Base-by-base conservation (phyloP, 371 early-diverging fungal genomes). In the Mycotypha africana region DNA sequence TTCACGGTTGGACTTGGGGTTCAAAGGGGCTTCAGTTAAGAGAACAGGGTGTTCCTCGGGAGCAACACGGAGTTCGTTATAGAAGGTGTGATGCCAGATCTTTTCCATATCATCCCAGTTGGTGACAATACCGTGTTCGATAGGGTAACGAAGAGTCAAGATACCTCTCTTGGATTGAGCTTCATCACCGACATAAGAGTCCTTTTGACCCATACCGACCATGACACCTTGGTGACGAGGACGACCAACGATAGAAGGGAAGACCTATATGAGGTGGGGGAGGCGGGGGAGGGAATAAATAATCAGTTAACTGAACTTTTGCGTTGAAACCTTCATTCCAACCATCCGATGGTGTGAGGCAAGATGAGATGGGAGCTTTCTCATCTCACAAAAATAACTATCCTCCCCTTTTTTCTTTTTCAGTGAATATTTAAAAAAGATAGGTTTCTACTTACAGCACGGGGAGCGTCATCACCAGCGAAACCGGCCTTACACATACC, bases 31-130 rank as follows among this genome's bases (percentile, higher is more conserved):
- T 76, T 99, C 99, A 46, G 99, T 99, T 58, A 97, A 84, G 51
- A 99, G 79, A 46, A 98, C 97, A 45, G 99, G 98, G 79, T 99
- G 99, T 79, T 99, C 97, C 73, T 95, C 93, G 62, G 85, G 84
- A 45, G 84, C 85, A 47, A 84, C 84, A 64, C 85, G 85, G 59
- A 84, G 74, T 63, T 84, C 85, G 63, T 85, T 86, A 72, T 85
- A 88, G 81, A 95, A 95, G 58, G 99, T 98, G 82, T 99, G 99
- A 76, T 99, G 99, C 95, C 99, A 99, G 68, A 99, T 99, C 82
- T 98, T 98, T 81, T 98, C 99, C 99, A 99, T 99, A 68, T 97
- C 97, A 65, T 99, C 99, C 99, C 99, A 99, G 92, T 99, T 97
- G 80, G 92, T 97, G 30, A 99, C 99, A 71, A 99, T 97, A 81